Conservation (phyloP, 371 early-diverging fungal species). For the Gilbertella persicaria region DNA sequence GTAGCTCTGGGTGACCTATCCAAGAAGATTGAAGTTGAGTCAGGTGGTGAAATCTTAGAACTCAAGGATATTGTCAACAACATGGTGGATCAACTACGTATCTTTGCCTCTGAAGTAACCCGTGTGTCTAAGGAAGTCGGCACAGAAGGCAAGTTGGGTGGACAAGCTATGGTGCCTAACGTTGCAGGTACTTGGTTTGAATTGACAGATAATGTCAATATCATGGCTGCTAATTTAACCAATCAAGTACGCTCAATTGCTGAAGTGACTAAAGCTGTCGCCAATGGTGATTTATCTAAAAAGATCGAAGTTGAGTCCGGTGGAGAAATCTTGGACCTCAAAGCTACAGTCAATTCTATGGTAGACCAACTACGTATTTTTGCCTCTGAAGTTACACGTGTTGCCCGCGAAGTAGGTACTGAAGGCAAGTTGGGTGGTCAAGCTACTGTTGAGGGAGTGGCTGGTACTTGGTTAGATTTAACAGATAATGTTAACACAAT, state of each 20-base stretch:
- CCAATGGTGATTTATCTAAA: constrained; percentile 40
- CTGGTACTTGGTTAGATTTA: constrained; percentile 56
- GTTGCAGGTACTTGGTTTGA: constrained; percentile 69
- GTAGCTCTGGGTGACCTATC: constrained; percentile 66
- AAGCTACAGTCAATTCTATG: constrained; percentile 54
- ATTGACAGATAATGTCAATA: constrained; percentile 66
- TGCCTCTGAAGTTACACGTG: constrained; percentile 52
- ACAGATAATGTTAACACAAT: constrained; percentile 58
- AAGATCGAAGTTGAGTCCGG: constrained; percentile 49
- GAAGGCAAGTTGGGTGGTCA: constrained; percentile 56
- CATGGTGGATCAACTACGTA: constrained; percentile 64
- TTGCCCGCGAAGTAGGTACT: constrained; percentile 56
- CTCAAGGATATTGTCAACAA: constrained; percentile 75
- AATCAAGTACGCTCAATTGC: constrained; percentile 65
- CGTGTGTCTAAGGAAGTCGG: constrained; percentile 62
- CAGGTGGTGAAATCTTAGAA: constrained; percentile 67
- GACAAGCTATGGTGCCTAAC: constrained; percentile 49
- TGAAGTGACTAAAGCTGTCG: constrained; percentile 62
- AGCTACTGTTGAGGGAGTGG: constrained; percentile 47
- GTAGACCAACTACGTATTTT: constrained; percentile 54
- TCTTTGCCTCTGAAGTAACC: constrained; percentile 60
- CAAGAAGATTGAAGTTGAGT: constrained; percentile 67
- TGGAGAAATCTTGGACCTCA: constrained; percentile 49
- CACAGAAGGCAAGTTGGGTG: constrained; percentile 65
- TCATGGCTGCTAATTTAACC: constrained; percentile 67